Conservation (phyloP, 2,329 filamentous ascomycete genomes). For the Dendrostoma leiphaemia region DNA sequence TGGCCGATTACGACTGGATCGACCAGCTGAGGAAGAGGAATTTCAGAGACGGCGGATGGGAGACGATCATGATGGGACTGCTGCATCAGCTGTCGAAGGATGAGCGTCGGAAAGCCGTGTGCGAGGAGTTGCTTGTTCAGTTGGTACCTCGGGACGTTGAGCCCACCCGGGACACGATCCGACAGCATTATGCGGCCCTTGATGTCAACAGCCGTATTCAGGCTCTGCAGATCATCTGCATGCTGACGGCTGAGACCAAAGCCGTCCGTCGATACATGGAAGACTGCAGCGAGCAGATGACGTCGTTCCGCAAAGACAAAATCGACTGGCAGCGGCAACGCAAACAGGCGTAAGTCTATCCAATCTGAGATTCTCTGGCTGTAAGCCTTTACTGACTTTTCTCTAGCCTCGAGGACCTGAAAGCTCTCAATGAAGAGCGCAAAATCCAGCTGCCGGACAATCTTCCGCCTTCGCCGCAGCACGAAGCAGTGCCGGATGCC, state of each 20-base stretch:
- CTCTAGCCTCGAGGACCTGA: conserved; percentile 66
- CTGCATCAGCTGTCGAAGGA: conserved; percentile 81
- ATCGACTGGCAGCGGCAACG: conserved; percentile 85
- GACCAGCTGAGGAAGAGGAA: conserved; percentile 79
- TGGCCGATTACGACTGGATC: conserved; percentile 77
- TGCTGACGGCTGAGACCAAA: conserved; percentile 83
- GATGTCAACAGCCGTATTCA: conserved; percentile 81
- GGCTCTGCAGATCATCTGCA: conserved; percentile 80
- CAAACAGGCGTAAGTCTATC: conserved; percentile 57
- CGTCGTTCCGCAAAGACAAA: conserved; percentile 89
- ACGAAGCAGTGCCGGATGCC: conserved; percentile 42
- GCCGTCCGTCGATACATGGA: conserved; percentile 86
- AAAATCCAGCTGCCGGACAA: conserved; percentile 76
- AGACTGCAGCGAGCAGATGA: conserved; percentile 92
- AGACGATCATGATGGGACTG: conserved; percentile 83
- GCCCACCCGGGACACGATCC: conserved; percentile 72
- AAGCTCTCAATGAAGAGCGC: conserved; percentile 67
- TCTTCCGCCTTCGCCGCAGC: conserved; percentile 60
- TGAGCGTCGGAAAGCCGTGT: conserved; percentile 65
- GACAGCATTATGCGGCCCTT: conserved; percentile 68
- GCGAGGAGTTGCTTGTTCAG: conserved; percentile 75
- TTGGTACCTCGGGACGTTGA: conserved; percentile 78
- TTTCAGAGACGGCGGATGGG: conserved; percentile 87
- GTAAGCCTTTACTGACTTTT: conserved; percentile 31
- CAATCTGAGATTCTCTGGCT: too few species aligned